Conservation (phyloP, 768 basidiomycete genomes). For the Mycena alexandri region DNA sequence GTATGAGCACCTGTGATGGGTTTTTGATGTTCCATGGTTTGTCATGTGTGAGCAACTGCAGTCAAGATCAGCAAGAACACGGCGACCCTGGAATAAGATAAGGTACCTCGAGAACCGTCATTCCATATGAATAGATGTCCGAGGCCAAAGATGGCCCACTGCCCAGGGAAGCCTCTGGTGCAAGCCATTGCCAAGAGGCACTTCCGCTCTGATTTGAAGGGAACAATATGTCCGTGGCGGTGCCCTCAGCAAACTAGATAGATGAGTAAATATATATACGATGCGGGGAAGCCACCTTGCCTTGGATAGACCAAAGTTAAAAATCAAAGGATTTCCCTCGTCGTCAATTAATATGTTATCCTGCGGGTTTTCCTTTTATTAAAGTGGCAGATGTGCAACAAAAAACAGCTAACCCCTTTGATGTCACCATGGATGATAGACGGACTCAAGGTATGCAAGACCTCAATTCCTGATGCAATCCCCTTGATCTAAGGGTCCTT, state of each 20-base stretch:
- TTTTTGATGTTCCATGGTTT: conserved; percentile 63
- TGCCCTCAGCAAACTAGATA: conserved; percentile 65
- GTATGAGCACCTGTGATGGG: conserved; percentile 62
- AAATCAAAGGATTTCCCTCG: conserved; percentile 60
- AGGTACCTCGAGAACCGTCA: conserved; percentile 72
- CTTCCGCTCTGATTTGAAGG: conserved; percentile 62
- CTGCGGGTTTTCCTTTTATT: conserved; percentile 48
- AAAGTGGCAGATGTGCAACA: background rate
- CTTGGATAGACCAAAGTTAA: conserved; percentile 69
- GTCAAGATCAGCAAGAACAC: background rate
- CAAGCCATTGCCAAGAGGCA: conserved; percentile 61
- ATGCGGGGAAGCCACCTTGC: conserved; percentile 42
- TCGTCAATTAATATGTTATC: conserved; percentile 61
- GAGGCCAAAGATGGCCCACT: conserved; percentile 59
- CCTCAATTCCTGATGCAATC: conserved; percentile 58
- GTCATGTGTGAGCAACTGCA: conserved; percentile 63
- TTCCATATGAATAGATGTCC: conserved; percentile 68
- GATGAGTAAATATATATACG: background rate
- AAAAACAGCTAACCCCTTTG: conserved; percentile 54
- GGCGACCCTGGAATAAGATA: background rate
- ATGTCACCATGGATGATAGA: conserved; percentile 68
- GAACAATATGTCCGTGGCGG: too few species aligned
- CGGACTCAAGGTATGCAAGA: conserved; percentile 62
- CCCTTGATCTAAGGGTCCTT: conserved; percentile 38
- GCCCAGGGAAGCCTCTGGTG: conserved; percentile 65